Evolutionary conservation across 192 early-diverging fungal species (phyloP), one percentile per base, ranked within the genome.

Genomic region (Pecoramyces ruminantium): DNA sequence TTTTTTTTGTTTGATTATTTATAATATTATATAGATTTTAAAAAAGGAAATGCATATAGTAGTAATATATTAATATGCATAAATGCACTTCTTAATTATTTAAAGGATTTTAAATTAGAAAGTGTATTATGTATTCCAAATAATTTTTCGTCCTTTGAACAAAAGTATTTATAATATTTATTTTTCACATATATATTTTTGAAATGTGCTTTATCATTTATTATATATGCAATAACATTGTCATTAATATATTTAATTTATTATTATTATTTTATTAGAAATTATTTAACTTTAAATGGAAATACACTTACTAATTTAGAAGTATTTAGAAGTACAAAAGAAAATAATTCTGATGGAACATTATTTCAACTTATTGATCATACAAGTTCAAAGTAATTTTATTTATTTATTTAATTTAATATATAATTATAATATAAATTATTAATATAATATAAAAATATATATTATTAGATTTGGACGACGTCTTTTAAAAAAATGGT

Each of bases 401-500:
- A 8, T 15, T 14, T 39, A 13, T 39, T 39, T 13, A 14, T 14
- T 39, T 39, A 8, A 39, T 21, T 51, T 21, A 51, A 21, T 51
- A 21, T 21, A 51, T 21, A 51, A 21, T 14, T 51, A n/a, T n/a
- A n/a, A n/a, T n/a, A n/a, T n/a, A 34, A 34, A 34, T 34, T 34
- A 34, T 34, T 34, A 34, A 34, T 34, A 6, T 34, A 34, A 34
- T 34, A n/a, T n/a, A n/a, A n/a, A n/a, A n/a, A n/a, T n/a, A n/a
- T n/a, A n/a, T n/a, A 6, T 34, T 34, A 14, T 14, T 51, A 51
- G 84, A 67, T 92, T 94, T 83, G 94, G 93, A 17, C 51, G 85
- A 30, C 81, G 94, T 15, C 79, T 92, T 77, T 82, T 95, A 34
- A 87, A 87, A 80, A 90, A 89, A 77, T 95, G 94, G 94, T 83